Percentiles rank a stretch among this genome's conserved stretches.
These are phyloP conservation scores for Funneliformis geosporum DNA, from an alignment of 192 early-diverging fungal species.

Conservation along the genomic window DNA sequence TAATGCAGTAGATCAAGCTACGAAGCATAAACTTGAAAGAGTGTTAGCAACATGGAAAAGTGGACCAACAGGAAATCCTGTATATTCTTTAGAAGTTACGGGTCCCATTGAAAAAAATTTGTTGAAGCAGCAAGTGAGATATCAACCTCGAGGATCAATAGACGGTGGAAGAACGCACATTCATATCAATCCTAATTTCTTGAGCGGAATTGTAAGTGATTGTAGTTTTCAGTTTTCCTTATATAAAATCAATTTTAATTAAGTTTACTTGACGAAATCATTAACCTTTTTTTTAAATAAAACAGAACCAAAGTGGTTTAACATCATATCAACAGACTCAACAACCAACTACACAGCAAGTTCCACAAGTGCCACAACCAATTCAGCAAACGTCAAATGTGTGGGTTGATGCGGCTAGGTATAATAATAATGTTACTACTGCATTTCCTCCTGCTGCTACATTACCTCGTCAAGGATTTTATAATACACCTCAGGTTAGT, in stretches of 20 bases:
- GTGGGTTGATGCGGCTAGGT: conserved; percentile 11
- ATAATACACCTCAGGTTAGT: conserved; percentile 27
- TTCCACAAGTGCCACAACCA: background rate
- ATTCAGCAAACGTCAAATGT: conserved; percentile 21
- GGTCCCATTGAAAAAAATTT: conserved; percentile 52
- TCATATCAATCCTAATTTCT: conserved; percentile 65
- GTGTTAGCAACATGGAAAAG: conserved; percentile 83
- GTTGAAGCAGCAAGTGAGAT: conserved; percentile 43
- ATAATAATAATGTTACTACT: conserved; percentile 9
- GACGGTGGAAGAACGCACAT: conserved; percentile 37
- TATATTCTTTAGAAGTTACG: conserved; percentile 61
- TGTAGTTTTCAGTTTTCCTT: background rate
- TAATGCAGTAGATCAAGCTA: conserved; percentile 62
- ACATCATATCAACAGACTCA: conserved; percentile 10
- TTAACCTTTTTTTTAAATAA: background rate
- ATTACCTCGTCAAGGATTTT: conserved; percentile 31
- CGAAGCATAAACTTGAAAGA: conserved; percentile 71
- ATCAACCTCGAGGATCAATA: conserved; percentile 34
- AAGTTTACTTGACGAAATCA: background rate
- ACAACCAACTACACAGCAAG: background rate
- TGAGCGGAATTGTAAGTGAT: conserved; percentile 40
- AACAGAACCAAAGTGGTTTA: conserved; percentile 14
- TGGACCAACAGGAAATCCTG: conserved; percentile 58
- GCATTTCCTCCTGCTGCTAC: background rate
- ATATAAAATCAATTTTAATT: background rate